phyloP scores from a whole-genome alignment of 1,284 basidiomycete species.

The Schizophyllum commune region DNA sequence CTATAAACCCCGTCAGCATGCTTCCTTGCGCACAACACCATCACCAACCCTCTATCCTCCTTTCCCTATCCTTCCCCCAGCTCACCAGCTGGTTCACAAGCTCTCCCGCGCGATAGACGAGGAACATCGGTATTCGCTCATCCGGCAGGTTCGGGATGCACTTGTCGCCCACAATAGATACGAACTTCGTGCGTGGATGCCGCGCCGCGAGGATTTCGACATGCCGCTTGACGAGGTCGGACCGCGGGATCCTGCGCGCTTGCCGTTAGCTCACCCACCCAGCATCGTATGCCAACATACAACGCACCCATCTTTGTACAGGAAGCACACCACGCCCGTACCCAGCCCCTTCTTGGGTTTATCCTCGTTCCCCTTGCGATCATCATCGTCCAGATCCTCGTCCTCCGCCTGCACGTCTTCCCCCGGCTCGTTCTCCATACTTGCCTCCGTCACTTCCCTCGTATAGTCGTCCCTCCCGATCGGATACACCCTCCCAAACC shows the following conservation, averaged over 20 bases:
- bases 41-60: constrained; percentile 67
- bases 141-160: constrained; percentile 97
- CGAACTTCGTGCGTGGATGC: constrained; percentile 91
- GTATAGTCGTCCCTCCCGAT: constrained; percentile 94
- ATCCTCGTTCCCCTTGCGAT: constrained; percentile 17
- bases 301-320: constrained; percentile 81
- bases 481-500: constrained; percentile 84
- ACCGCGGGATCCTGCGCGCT: constrained; percentile 60
- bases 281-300: neutral
- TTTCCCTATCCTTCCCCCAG: constrained; percentile 72
- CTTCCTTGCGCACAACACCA: constrained; percentile 23
- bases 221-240: constrained; percentile 69
- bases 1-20: constrained; percentile 28
- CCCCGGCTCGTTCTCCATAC: constrained; percentile 25
- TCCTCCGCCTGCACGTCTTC: constrained; percentile 43
- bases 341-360: constrained; percentile 29
- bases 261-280: neutral
- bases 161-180: constrained; percentile 91
- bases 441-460: constrained; percentile 90
- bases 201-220: constrained; percentile 69
- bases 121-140: constrained; percentile 83
- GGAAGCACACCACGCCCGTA: constrained; percentile 81
- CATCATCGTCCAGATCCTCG: constrained; percentile 33
- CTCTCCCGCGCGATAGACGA: constrained; percentile 89
- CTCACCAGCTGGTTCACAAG: constrained; percentile 82